phyloP scores from a whole-genome alignment of 2,329 filamentous ascomycete species.

The Colletotrichum lupini region DNA sequence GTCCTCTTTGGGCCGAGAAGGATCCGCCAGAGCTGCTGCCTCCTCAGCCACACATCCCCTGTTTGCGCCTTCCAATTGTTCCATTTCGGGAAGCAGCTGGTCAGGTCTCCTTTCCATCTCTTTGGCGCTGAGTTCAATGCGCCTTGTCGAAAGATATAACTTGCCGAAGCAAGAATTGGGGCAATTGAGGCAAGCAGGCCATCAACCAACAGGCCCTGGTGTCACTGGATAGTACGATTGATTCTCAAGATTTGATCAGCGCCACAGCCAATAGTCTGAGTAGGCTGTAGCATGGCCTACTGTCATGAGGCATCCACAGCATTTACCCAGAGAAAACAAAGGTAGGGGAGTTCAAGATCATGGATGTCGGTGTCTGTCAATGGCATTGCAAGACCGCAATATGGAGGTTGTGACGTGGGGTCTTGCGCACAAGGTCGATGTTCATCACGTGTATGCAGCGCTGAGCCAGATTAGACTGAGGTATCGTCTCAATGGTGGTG shows the following conservation, averaged over 20 bases:
- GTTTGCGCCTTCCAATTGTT: constrained; percentile 3
- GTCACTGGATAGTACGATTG: background rate
- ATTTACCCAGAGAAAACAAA: background rate
- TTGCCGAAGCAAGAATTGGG: background rate
- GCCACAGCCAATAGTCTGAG: no score
- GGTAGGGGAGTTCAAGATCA: background rate
- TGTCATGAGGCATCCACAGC: background rate
- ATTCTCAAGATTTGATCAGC: background rate
- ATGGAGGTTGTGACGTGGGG: background rate
- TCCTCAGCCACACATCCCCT: constrained; percentile 22
- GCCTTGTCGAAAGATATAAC: background rate
- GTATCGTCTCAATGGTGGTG: background rate
- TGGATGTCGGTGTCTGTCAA: background rate
- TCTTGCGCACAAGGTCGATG: background rate
- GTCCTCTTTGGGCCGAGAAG: background rate
- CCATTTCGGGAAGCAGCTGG: constrained; percentile 13
- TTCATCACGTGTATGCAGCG: background rate
- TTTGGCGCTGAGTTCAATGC: background rate
- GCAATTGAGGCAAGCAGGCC: background rate
- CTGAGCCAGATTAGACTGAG: background rate
- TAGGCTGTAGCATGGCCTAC: no score
- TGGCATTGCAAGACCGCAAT: background rate
- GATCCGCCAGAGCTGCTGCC: constrained; percentile 24
- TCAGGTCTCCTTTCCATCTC: background rate
- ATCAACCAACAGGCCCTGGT: background rate